Evolutionary conservation across 73 alveolate genomes (phyloP).

Genomic region (Effrenium voratum): DNA sequence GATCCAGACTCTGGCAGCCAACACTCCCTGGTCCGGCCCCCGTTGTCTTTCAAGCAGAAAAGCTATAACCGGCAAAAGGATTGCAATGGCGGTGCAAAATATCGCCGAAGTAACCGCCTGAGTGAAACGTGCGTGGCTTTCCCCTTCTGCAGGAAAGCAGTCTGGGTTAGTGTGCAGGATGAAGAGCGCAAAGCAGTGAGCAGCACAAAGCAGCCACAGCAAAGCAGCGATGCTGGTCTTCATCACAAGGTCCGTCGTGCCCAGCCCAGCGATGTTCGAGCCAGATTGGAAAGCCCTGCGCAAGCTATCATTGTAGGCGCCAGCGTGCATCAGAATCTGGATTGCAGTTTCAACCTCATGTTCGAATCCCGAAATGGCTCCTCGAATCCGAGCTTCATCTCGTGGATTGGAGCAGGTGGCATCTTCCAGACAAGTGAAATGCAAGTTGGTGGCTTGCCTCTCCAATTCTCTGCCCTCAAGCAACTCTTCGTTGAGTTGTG

Average conservation of each 20-base stretch:
- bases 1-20: no score
- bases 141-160: background rate
- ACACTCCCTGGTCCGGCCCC: no score
- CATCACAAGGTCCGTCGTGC: constrained; percentile 64
- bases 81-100: background rate
- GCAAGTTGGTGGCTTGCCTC: constrained; percentile 61
- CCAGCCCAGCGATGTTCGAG: constrained; percentile 23
- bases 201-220: constrained; percentile 36
- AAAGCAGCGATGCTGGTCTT: constrained; percentile 30
- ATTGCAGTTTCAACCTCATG: constrained; percentile 28
- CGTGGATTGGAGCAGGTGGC: constrained; percentile 38
- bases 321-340: constrained; percentile 28
- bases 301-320: constrained; percentile 22
- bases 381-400: constrained; percentile 23
- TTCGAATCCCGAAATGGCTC: constrained; percentile 40
- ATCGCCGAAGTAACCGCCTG: constrained; percentile 1
- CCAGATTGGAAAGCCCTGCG: constrained; percentile 47
- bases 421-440: constrained; percentile 10
- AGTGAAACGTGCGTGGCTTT: no score
- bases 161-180: background rate
- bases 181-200: constrained; percentile 22
- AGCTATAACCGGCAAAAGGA: background rate
- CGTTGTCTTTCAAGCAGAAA: constrained; percentile 14
- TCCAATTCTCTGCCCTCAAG: constrained; percentile 40
- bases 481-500: constrained; percentile 59